These are phyloP conservation scores for Trametes sp. DNA, from an alignment of 1,284 basidiomycete genomes.

Conservation along the genomic window DNA sequence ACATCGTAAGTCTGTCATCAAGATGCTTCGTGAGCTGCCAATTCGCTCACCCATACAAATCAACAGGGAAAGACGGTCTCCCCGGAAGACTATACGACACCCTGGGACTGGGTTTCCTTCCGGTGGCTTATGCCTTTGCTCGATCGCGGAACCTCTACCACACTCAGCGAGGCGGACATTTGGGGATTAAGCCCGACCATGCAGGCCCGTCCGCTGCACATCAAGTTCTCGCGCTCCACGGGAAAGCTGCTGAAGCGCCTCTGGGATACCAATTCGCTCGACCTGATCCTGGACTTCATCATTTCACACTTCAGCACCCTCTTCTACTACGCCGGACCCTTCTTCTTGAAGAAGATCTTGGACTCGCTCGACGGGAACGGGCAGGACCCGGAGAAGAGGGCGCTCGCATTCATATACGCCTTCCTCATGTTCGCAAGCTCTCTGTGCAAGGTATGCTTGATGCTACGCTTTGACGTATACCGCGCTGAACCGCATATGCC, in stretches of 20 bases:
- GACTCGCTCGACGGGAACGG: slow-evolving; percentile 43
- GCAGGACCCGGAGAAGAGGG: slow-evolving; percentile 52
- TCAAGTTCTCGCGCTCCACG: slow-evolving; percentile 58
- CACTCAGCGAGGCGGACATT: slow-evolving; percentile 74
- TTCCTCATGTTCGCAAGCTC: slow-evolving; percentile 68
- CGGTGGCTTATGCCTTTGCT: slow-evolving; percentile 80
- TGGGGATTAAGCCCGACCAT: slow-evolving; percentile 75
- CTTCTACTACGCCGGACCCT: slow-evolving; percentile 75
- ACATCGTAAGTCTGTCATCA: slow-evolving; percentile 54
- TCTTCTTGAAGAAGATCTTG: slow-evolving; percentile 71
- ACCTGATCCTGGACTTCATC: slow-evolving; percentile 73
- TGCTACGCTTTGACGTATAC: slow-evolving; percentile 32
- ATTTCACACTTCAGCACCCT: slow-evolving; percentile 70
- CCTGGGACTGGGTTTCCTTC: slow-evolving; percentile 83
- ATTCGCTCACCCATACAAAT: background rate
- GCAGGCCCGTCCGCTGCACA: slow-evolving; percentile 71
- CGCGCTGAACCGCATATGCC: slow-evolving; percentile 22
- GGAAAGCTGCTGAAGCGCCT: slow-evolving; percentile 69
- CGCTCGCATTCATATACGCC: slow-evolving; percentile 77
- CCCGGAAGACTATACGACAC: slow-evolving; percentile 79
- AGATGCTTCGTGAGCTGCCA: background rate
- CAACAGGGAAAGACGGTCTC: slow-evolving; percentile 61
- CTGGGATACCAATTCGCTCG: slow-evolving; percentile 73
- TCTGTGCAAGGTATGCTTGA: slow-evolving; percentile 51
- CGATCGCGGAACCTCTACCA: slow-evolving; percentile 62